Base-by-base conservation (phyloP, 148 eudicot species). In the Bassia scoparia region DNA sequence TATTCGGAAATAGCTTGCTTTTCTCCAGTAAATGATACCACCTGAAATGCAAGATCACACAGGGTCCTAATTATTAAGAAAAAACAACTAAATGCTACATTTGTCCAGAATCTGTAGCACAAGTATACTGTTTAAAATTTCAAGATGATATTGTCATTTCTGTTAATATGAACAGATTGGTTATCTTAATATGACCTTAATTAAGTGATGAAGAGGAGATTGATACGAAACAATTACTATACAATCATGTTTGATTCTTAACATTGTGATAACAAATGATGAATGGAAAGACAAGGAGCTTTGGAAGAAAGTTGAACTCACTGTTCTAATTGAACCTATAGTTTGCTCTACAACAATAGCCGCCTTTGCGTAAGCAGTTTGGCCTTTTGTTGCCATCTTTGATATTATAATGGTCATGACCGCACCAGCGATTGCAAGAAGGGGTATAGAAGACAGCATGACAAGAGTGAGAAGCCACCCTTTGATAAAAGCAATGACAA, bases 401-500 rank as follows among this genome's bases (percentile, higher is more conserved):
- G 97, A 69, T 34, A 87, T 52, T 2, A 74, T 53, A 17, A 82
- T 17, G 33, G 92, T 68, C 84, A 84, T 86, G 61, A 70, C 43
- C 65, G 77, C 90, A 67, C 92, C 94, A 61, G 91, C 63, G 53
- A 81, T 67, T 23, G 79, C 90, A 16, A 91, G 79, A 35, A 79
- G 71, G 50, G 97, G 97, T 72, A 89, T 84, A 27, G 83, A 81
- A 14, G 84, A 35, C 56, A 91, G 65, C 90, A 91, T 76, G 77
- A 89, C 97, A 55, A 91, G 82, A 17, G 94, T 82, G 66, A 91
- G 97, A 46, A 91, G 89, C 97, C 97, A 91, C 44, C 97, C 97
- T 79, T 82, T 86, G 55, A 79, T 62, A 50, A 91, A 86, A 38
- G 94, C 97, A 56, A 91, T 85, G 37, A 85, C 84, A 84, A 91